A percentile compares a stretch with the other conserved stretches of the same genome.
Conservation (phyloP, 805 yeast species). For the Isabelozyma rhagii region DNA sequence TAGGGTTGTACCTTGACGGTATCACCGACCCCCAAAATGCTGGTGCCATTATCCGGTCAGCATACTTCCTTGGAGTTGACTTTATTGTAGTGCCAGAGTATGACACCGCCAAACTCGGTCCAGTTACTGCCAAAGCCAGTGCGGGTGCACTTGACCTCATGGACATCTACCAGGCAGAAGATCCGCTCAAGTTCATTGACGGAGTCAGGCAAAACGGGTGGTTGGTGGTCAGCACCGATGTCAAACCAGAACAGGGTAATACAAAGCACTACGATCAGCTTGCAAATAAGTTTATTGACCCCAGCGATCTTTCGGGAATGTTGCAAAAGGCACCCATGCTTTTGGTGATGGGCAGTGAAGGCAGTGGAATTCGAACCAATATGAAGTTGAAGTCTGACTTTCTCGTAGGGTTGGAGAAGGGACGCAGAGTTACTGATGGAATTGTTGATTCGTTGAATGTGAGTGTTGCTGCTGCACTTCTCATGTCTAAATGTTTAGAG, state of each 20-base stretch:
- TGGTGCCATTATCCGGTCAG: constrained; percentile 79
- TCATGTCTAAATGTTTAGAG: constrained; percentile 31
- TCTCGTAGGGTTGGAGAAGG: constrained; percentile 39
- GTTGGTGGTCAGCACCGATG: constrained; percentile 64
- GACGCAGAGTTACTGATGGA: constrained; percentile 20
- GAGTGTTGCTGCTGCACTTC: constrained; percentile 80
- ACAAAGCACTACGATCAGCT: constrained; percentile 26
- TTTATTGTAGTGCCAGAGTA: constrained; percentile 66
- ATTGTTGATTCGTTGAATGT: constrained; percentile 80
- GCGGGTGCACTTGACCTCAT: constrained; percentile 81
- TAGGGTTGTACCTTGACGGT: constrained; percentile 76
- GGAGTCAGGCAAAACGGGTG: constrained; percentile 58
- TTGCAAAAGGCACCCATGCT: constrained; percentile 55
- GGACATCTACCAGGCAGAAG: constrained; percentile 55
- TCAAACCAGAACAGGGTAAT: constrained; percentile 27
- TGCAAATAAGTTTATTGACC: constrained; percentile 32
- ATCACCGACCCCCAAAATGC: constrained; percentile 84
- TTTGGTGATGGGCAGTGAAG: constrained; percentile 82
- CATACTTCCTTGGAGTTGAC: constrained; percentile 80
- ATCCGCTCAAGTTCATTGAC: constrained; percentile 63
- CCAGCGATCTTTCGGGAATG: constrained; percentile 42
- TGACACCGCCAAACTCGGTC: constrained; percentile 72
- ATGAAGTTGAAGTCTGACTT: constrained; percentile 57
- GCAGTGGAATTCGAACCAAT: constrained; percentile 72
- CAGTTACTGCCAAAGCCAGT: constrained; percentile 75